Base-by-base conservation (phyloP, 768 basidiomycete species). In the Rhodotorula taiwanensis region DNA sequence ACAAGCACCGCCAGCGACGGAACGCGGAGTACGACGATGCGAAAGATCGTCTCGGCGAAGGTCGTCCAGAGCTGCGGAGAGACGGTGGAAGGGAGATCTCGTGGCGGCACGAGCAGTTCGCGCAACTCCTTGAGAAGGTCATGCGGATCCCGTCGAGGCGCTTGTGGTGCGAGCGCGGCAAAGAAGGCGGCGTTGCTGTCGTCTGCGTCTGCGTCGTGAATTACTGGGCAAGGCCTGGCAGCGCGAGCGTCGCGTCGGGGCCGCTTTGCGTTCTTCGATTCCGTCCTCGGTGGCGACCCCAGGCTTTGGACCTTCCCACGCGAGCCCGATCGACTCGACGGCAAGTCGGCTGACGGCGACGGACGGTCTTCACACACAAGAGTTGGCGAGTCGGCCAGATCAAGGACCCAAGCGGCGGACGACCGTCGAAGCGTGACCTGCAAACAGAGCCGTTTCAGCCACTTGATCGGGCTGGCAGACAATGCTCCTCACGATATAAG, bases 351-450 rank as follows among this genome's bases (percentile, higher is more conserved):
- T 4, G 64, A 60, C 0, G 28, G 51, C 14, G 0, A 28, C 2
- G 53, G 23, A 0, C 27, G 41, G 28, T 69, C 63, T 52, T 65
- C 42, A 41, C 67, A 69, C 27, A 69, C 39, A 51, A 69, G 64
- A 9, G 55, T 30, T 7, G 50, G 58, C 1, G 53, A 36, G 28
- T 56, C 25, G 6, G 67, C 60, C 0, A 45, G 18, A 10, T 56
- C 36, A 8, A 69, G 62, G n/a, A 69, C 44, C 67, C 67, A 69
- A 11, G 64, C 58, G 0, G 63, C 67, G 27, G 58, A 51, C 13
- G 63, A 65, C 11, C 45, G 41, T 25, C 39, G 56, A 33, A 69
- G 63, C 5, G 59, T 69, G 53, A 69, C 33, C 67, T 69, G 53
- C 31, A 13, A 7, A 23, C n/a, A 16, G 23, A 27, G 41, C 5